These are phyloP conservation scores for Aspergillus floridensis DNA, from an alignment of 2,329 filamentous ascomycete genomes.

Conservation along the genomic window DNA sequence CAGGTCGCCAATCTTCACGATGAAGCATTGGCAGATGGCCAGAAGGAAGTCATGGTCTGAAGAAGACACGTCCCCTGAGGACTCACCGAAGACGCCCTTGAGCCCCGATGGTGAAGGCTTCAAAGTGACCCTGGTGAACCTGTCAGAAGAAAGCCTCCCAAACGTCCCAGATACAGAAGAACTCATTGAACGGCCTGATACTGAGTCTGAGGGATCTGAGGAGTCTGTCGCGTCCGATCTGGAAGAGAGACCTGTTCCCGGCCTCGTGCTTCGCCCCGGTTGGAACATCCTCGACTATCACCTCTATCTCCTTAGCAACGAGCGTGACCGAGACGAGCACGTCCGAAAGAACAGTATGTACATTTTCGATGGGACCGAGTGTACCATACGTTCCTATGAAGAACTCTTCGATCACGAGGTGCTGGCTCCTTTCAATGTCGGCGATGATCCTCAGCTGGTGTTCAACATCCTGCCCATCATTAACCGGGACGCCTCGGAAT, in stretches of 20 bases:
- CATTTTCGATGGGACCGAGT: slow-evolving; percentile 26
- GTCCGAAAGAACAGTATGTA: slow-evolving; percentile 22
- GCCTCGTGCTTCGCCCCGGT: slow-evolving; percentile 23
- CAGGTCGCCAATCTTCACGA: not conserved
- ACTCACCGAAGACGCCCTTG: not conserved
- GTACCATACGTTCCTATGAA: slow-evolving; percentile 21
- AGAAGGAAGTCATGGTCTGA: not conserved
- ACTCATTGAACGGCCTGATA: not conserved
- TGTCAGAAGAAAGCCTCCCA: not conserved
- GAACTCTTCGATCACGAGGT: slow-evolving; percentile 19
- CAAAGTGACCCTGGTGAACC: not conserved
- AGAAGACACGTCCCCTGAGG: not conserved
- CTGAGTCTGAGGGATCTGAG: slow-evolving; percentile 2
- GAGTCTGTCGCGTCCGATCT: not conserved
- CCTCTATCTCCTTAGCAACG: slow-evolving; percentile 29
- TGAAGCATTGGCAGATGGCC: not conserved
- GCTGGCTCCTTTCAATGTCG: slow-evolving; percentile 12
- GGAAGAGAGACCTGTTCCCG: slow-evolving; percentile 6
- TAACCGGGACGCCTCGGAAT: slow-evolving; percentile 3
- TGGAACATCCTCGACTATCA: slow-evolving; percentile 35
- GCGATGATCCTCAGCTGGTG: slow-evolving; percentile 18
- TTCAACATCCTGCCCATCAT: slow-evolving; percentile 27
- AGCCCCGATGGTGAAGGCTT: not conserved
- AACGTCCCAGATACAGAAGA: not conserved
- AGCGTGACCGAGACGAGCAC: slow-evolving; percentile 19